Base-by-base conservation (phyloP, 2,329 filamentous ascomycete species). In the Atkinsonella hypoxylon region DNA sequence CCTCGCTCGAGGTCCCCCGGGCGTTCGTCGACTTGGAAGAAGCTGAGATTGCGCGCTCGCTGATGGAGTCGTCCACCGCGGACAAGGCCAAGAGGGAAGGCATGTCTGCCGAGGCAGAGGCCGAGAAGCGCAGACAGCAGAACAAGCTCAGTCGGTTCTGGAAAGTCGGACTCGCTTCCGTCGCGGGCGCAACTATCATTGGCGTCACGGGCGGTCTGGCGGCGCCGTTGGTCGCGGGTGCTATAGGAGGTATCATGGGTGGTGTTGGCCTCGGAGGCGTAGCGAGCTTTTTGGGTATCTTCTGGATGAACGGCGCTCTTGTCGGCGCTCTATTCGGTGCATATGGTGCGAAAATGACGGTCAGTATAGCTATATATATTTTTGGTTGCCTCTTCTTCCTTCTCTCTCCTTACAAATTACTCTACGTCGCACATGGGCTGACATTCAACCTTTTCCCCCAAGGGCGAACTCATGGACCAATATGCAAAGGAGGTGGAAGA, bases 141-240 rank as follows among this genome's bases (percentile, higher is more conserved):
- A 86, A 85, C 50, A 81, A 86, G 57, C 69, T 77, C 9, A 75
- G 79, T 18, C 75, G 89, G 9, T 85, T 85, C 64, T 95, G 88
- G 87, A 96, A 95, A 64, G 89, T 96, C 18, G 89, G 90, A 0
- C 73, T 96, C 26, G 91, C 90, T 0, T 87, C 86, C 9, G 88
- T 94, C 0, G 89, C 88, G 0, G 91, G 91, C 11, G 91, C 91
- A 1, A 87, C 87, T 0, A 72, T 95, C 1, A 90, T 96, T n/a
- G 90, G 90, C 6, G 79, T 96, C 3, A 95, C 89, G 0, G 90
- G 90, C 17, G 90, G 90, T 2, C 74, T 95, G n/a, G 90, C 90
- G 1, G 89, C 90, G 0, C 90, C 90, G 0, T 73, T 95, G 0
- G 84, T 95, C 13, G 90, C 90, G 4, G 89, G 89, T 4, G 89